Evolutionary conservation across 768 basidiomycete species (phyloP).

Genomic region (Mycena belliarum): DNA sequence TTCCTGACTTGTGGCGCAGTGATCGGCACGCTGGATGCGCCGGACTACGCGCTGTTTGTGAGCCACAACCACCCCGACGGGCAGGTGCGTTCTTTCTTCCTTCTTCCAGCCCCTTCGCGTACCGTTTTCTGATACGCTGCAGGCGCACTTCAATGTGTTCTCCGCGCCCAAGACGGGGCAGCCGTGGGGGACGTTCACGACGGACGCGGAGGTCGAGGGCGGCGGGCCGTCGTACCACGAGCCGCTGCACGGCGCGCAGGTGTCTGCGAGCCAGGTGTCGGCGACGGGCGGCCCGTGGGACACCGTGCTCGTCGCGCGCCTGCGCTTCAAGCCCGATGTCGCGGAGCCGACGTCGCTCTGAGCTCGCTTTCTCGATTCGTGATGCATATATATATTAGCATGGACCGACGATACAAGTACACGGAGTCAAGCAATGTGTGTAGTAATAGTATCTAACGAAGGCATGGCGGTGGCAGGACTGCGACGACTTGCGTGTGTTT

Average conservation of each 20-base stretch:
- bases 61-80: conserved; percentile 59
- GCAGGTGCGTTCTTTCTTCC: conserved; percentile 28
- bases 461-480: too few species aligned
- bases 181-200: conserved; percentile 60
- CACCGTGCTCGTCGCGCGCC: conserved; percentile 48
- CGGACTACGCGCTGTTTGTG: conserved; percentile 75
- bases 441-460: too few species aligned
- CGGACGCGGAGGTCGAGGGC: conserved; percentile 36
- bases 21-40: conserved; percentile 69
- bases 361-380: conserved; percentile 24
- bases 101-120: too few species aligned
- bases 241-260: conserved; percentile 20
- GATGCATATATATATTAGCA: too few species aligned
- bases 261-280: conserved; percentile 46
- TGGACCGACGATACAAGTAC: too few species aligned
- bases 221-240: conserved; percentile 41
- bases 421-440: too few species aligned
- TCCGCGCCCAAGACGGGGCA: conserved; percentile 40
- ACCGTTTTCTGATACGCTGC: too few species aligned
- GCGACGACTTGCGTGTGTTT: too few species aligned
- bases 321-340: conserved; percentile 51
- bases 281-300: conserved; percentile 36
- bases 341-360: conserved; percentile 43
- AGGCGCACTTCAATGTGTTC: conserved; percentile 59
- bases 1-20: conserved; percentile 33